Percentiles rank a stretch among this genome's conserved stretches.
These are phyloP conservation scores for Clonostachys rosea DNA, from an alignment of 2,329 filamentous ascomycete species.

Conservation along the genomic window DNA sequence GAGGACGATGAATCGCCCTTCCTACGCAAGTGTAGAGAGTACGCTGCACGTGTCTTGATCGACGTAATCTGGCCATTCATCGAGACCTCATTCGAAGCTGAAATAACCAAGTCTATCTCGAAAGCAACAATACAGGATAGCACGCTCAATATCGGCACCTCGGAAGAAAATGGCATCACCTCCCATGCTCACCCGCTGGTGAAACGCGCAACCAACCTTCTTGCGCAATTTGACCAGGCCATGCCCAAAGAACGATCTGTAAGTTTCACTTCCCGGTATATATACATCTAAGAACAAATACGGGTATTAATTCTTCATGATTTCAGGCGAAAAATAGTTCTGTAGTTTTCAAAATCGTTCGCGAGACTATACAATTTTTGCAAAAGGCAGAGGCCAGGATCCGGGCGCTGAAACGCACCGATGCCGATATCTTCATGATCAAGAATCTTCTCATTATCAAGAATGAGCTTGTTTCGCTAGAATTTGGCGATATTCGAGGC, in stretches of 20 bases:
- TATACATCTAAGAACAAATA: not conserved
- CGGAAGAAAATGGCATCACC: constrained; percentile 41
- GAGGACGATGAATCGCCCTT: constrained; percentile 55
- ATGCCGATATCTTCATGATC: constrained; percentile 87
- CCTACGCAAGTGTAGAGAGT: constrained; percentile 47
- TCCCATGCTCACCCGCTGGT: constrained; percentile 56
- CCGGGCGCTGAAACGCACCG: constrained; percentile 54
- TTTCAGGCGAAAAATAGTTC: constrained; percentile 39
- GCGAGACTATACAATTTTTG: constrained; percentile 82
- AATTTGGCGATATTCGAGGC: constrained; percentile 70
- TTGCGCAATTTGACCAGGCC: constrained; percentile 58
- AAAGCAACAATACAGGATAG: constrained; percentile 40
- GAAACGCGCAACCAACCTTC: constrained; percentile 51
- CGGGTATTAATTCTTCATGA: constrained; percentile 6
- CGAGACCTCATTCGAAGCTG: constrained; percentile 48
- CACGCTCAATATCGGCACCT: constrained; percentile 44
- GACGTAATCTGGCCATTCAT: constrained; percentile 55
- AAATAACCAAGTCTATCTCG: constrained; percentile 49
- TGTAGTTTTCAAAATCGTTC: constrained; percentile 68
- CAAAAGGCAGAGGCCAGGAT: constrained; percentile 71
- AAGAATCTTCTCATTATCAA: constrained; percentile 94
- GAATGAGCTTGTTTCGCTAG: constrained; percentile 91
- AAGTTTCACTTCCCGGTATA: constrained; percentile 17
- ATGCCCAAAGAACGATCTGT: constrained; percentile 62
- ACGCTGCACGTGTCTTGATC: constrained; percentile 49